A percentile compares a stretch with the other conserved stretches of the same genome.
Conservation (phyloP, 2,329 filamentous ascomycete genomes). For the Chaetomiaceae sp. region DNA sequence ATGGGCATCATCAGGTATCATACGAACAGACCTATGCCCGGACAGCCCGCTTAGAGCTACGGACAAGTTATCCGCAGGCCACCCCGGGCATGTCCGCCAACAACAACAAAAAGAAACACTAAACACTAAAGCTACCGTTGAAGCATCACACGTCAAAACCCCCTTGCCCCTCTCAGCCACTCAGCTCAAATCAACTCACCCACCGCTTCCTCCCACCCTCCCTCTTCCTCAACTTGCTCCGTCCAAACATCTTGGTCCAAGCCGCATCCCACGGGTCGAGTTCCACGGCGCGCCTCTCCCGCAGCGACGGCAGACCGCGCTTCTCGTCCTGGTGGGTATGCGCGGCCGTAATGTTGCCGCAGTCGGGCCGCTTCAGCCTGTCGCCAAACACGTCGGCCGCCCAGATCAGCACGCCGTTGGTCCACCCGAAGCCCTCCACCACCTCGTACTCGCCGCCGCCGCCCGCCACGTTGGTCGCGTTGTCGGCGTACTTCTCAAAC, state of each 20-base stretch:
- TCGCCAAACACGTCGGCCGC: conserved; percentile 57
- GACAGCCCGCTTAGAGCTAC: background rate
- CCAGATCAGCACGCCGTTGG: conserved; percentile 66
- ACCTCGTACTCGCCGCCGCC: conserved; percentile 65
- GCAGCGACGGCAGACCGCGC: conserved; percentile 22
- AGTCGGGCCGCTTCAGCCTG: conserved; percentile 52
- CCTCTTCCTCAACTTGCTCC: conserved; percentile 4
- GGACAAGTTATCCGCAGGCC: no score
- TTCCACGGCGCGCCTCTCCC: conserved; percentile 42
- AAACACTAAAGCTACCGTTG: background rate
- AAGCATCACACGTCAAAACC: background rate
- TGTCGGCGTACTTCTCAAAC: conserved; percentile 66
- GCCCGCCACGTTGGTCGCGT: conserved; percentile 56
- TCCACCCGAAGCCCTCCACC: conserved; percentile 68
- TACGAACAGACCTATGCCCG: background rate
- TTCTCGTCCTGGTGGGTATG: conserved; percentile 31
- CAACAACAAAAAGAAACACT: background rate
- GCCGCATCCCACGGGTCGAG: conserved; percentile 42
- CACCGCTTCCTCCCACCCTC: background rate
- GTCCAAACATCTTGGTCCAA: conserved; percentile 47
- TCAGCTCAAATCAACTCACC: background rate
- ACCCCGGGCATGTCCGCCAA: background rate
- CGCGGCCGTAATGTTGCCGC: conserved; percentile 46
- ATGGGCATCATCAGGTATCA: background rate
- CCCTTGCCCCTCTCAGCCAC: no score